Evolutionary conservation across 768 basidiomycete genomes (phyloP).

Genomic region (Phaeotremella fagi): DNA sequence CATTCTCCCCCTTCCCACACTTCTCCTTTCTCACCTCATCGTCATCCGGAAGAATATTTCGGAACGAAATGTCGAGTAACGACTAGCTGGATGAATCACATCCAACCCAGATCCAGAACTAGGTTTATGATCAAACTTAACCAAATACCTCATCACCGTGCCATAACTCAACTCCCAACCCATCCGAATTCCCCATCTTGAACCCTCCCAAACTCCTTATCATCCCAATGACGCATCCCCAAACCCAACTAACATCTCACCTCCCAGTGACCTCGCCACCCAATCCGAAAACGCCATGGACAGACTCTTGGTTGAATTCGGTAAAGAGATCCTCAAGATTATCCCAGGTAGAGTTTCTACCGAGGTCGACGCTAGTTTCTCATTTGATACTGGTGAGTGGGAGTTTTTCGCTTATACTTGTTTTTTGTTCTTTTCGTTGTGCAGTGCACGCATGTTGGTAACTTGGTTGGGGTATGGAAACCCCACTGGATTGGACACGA

Average conservation of each 20-base stretch:
- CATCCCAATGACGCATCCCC: no score
- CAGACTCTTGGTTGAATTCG: slow-evolving; percentile 94
- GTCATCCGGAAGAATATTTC: no score
- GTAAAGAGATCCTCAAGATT: slow-evolving; percentile 87
- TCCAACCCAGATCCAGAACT: no score
- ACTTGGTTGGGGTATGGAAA: no score
- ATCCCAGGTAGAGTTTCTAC: slow-evolving; percentile 98
- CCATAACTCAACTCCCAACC: neutral
- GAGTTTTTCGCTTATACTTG: neutral
- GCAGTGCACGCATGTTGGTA: neutral
- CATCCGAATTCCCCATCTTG: no score
- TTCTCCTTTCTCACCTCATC: neutral
- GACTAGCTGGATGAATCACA: no score
- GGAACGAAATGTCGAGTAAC: no score
- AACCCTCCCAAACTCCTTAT: no score
- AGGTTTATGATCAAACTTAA: no score
- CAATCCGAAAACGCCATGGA: slow-evolving; percentile 79
- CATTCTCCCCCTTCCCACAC: no score
- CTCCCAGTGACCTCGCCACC: slow-evolving; percentile 57
- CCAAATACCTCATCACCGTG: neutral
- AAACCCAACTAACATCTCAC: neutral
- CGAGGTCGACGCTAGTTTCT: slow-evolving; percentile 95
- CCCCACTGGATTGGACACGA: no score
- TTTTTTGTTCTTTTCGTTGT: neutral
- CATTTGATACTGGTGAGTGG: slow-evolving; percentile 73